Percentiles rank a stretch among this genome's conserved stretches.
phyloP scores from a whole-genome alignment of 1,284 basidiomycete species.

The Microbotryum lychnidis-dioicae region DNA sequence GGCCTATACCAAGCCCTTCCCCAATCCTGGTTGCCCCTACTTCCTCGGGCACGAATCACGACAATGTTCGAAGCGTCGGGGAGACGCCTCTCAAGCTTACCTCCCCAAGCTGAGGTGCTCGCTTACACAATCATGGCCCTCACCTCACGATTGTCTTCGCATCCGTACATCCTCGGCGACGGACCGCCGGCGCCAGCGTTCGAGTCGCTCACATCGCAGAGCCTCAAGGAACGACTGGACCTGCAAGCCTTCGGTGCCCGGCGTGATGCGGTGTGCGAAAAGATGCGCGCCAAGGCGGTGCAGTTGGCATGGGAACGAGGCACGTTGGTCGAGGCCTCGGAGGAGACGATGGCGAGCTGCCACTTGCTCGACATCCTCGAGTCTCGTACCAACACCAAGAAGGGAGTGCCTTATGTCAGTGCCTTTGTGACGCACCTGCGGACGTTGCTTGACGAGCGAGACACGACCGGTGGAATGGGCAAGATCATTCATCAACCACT shows the following conservation, averaged over 20 bases:
- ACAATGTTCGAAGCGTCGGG: constrained; percentile 22
- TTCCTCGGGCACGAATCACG: constrained; percentile 7
- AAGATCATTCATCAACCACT: constrained; percentile 4
- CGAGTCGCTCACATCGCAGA: constrained; percentile 2
- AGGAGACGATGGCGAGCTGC: constrained; percentile 27
- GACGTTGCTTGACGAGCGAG: constrained; percentile 21
- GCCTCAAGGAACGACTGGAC: constrained; percentile 14
- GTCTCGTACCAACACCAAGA: constrained; percentile 17
- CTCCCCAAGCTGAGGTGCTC: constrained; percentile 25
- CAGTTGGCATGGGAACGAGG: constrained; percentile 23
- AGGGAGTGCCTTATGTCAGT: constrained; percentile 25
- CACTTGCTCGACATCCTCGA: constrained; percentile 30
- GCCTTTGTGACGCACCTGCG: constrained; percentile 28
- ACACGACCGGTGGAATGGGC: not conserved
- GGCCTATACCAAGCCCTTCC: constrained; percentile 20
- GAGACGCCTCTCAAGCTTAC: constrained; percentile 8
- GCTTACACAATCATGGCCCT: constrained; percentile 26
- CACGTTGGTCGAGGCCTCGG: constrained; percentile 18
- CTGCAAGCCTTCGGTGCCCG: constrained; percentile 19
- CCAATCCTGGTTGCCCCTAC: constrained; percentile 26
- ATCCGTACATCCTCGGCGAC: constrained; percentile 15
- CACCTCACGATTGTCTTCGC: constrained; percentile 24
- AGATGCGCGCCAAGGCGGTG: constrained; percentile 17
- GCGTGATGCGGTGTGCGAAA: constrained; percentile 14
- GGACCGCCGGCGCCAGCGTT: constrained; percentile 9